A percentile compares a stretch with the other conserved stretches of the same genome.
phyloP scores from a whole-genome alignment of 2,329 filamentous ascomycete genomes.

The Neodidymelliopsis sp. region DNA sequence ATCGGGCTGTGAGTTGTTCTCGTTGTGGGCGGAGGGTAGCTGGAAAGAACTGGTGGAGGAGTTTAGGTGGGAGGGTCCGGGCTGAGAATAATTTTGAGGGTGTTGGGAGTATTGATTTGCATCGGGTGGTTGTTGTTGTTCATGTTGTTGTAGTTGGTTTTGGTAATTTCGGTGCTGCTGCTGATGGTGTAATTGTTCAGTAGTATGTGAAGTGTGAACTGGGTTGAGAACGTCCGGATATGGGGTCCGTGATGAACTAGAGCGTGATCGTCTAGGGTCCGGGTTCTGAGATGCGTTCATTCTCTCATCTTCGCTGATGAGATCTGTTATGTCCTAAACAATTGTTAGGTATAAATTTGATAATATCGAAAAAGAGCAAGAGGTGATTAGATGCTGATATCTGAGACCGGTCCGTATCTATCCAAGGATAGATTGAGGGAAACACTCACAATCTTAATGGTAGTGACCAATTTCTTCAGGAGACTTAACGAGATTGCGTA shows the following conservation, averaged over 20 bases:
- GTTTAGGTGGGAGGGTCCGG: not conserved
- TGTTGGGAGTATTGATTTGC: not conserved
- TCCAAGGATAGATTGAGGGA: not conserved
- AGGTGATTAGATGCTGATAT: too few species aligned
- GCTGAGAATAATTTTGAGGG: not conserved
- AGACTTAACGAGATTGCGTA: slow-evolving; percentile 31
- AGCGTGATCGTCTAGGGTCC: not conserved
- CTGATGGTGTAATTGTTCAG: not conserved
- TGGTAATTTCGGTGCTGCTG: not conserved
- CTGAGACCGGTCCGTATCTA: not conserved
- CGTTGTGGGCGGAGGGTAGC: not conserved
- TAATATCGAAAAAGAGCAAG: too few species aligned
- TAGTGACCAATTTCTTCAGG: slow-evolving; percentile 21
- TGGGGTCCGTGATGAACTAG: not conserved
- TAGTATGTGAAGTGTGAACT: slow-evolving; percentile 1
- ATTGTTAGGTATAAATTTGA: not conserved
- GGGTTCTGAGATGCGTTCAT: not conserved
- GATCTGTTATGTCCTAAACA: slow-evolving; percentile 24
- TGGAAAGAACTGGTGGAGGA: not conserved
- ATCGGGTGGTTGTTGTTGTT: not conserved
- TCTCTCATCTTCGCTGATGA: slow-evolving; percentile 25
- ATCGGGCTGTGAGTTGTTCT: not conserved
- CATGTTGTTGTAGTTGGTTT: not conserved
- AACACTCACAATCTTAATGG: slow-evolving; percentile 19
- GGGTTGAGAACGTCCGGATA: slow-evolving; percentile 15